These are phyloP conservation scores for Stachybotrys elegans DNA, from an alignment of 2,329 filamentous ascomycete genomes.

Conservation along the genomic window DNA sequence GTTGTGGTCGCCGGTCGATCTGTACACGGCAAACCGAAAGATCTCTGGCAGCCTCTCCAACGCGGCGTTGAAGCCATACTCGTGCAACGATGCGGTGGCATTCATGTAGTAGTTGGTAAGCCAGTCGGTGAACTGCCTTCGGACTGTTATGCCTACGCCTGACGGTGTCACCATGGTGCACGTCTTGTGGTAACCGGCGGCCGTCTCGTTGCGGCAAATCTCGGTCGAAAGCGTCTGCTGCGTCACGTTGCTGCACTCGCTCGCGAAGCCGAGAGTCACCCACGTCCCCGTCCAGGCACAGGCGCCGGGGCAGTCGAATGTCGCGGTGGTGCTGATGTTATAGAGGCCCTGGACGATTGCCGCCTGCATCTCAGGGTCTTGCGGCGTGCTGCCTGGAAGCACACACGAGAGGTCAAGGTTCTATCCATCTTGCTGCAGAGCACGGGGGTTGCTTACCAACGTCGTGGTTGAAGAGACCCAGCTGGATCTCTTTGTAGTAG, in stretches of 20 bases:
- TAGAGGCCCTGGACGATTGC: conserved; percentile 9
- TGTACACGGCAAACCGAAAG: conserved; percentile 6
- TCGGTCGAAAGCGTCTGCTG: not conserved
- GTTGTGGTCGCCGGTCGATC: conserved; percentile 6
- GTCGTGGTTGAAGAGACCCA: no score
- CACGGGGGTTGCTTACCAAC: no score
- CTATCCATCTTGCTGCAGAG: no score
- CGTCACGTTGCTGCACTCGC: conserved; percentile 7
- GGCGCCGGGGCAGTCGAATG: conserved; percentile 7
- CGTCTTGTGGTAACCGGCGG: no score
- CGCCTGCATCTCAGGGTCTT: no score
- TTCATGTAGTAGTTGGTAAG: conserved; percentile 6
- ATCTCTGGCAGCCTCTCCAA: not conserved
- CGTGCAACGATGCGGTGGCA: not conserved
- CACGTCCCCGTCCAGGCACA: conserved; percentile 6
- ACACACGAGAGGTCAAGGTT: no score
- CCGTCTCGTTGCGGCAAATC: not conserved
- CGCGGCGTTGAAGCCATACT: not conserved
- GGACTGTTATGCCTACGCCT: conserved; percentile 4
- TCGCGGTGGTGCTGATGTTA: not conserved
- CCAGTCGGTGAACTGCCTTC: not conserved
- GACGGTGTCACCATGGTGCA: conserved; percentile 10
- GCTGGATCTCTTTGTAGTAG: conserved; percentile 2
- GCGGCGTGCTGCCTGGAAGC: no score
- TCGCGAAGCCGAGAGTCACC: conserved; percentile 7